Conservation (phyloP, 768 basidiomycete species). For the Mycena floridula region DNA sequence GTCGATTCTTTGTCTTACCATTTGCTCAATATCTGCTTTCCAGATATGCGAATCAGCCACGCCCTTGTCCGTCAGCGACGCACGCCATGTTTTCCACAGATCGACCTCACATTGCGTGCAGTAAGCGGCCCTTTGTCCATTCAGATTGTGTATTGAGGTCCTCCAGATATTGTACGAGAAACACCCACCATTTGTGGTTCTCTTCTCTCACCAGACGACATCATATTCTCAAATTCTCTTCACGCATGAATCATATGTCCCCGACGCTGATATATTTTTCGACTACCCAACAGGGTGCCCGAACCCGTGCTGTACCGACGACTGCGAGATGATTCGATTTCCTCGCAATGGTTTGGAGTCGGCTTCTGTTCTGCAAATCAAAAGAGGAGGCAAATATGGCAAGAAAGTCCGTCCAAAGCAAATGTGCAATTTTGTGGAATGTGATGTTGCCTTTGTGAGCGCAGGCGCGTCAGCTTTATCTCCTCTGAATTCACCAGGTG, state of each 20-base stretch:
- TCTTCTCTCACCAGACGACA: slow-evolving; percentile 76
- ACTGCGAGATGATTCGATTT: slow-evolving; percentile 80
- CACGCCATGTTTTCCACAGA: slow-evolving; percentile 78
- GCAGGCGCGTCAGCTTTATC: slow-evolving; percentile 10
- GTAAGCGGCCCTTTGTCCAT: too few species aligned
- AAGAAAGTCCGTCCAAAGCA: slow-evolving; percentile 47
- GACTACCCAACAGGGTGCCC: slow-evolving; percentile 78
- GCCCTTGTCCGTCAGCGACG: slow-evolving; percentile 61
- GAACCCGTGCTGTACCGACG: slow-evolving; percentile 73
- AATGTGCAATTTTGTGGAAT: slow-evolving; percentile 85
- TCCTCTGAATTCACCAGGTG: not conserved
- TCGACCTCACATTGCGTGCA: slow-evolving; percentile 71
- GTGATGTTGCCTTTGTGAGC: slow-evolving; percentile 55
- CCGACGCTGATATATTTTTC: slow-evolving; percentile 64
- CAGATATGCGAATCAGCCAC: slow-evolving; percentile 65
- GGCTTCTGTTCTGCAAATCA: slow-evolving; percentile 58
- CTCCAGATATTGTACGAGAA: slow-evolving; percentile 75
- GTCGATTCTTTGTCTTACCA: slow-evolving; percentile 1
- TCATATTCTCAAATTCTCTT: slow-evolving; percentile 82
- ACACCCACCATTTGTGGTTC: slow-evolving; percentile 66
- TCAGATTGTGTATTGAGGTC: too few species aligned
- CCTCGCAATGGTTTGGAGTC: slow-evolving; percentile 57
- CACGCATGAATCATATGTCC: slow-evolving; percentile 65
- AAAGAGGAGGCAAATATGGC: slow-evolving; percentile 44
- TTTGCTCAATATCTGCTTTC: slow-evolving; percentile 4